Evolutionary conservation across 2,329 filamentous ascomycete species (phyloP).

Genomic region (Neospermospora avenae): DNA sequence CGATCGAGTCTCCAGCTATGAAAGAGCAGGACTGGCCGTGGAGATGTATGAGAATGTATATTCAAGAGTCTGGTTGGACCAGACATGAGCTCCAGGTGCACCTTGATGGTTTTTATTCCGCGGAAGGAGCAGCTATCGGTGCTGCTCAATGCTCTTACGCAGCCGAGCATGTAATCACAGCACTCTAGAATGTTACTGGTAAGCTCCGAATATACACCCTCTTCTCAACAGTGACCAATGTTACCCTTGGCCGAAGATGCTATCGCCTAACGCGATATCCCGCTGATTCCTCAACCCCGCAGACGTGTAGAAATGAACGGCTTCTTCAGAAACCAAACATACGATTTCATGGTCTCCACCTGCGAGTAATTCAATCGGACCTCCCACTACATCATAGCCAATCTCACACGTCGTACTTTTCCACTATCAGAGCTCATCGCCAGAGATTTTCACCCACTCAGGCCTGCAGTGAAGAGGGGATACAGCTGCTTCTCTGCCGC

Average conservation of each 20-base stretch:
- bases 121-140: constrained; percentile 49
- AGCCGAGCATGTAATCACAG: neutral
- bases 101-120: constrained; percentile 43
- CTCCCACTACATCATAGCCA: too few relatives aligned
- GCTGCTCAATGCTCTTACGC: constrained; percentile 42
- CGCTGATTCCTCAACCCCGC: constrained; percentile 43
- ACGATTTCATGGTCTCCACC: too few relatives aligned
- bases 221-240: constrained; percentile 28
- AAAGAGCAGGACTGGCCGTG: constrained; percentile 48
- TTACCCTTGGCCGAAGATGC: constrained; percentile 49
- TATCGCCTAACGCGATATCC: constrained; percentile 47
- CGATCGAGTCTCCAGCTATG: too few relatives aligned
- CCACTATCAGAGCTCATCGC: too few relatives aligned
- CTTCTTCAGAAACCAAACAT: constrained; percentile 38
- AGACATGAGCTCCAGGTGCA: constrained; percentile 47
- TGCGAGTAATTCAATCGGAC: too few relatives aligned
- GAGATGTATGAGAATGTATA: constrained; percentile 50
- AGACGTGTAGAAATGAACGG: constrained; percentile 44
- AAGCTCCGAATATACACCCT: constrained; percentile 34
- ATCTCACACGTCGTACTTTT: too few relatives aligned
- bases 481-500: too few relatives aligned
- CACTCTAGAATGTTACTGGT: constrained; percentile 41
- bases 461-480: too few relatives aligned
- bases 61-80: constrained; percentile 47
- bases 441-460: too few relatives aligned